Conservation (phyloP, 2,329 filamentous ascomycete genomes). For the Keithomyces neogunnii region DNA sequence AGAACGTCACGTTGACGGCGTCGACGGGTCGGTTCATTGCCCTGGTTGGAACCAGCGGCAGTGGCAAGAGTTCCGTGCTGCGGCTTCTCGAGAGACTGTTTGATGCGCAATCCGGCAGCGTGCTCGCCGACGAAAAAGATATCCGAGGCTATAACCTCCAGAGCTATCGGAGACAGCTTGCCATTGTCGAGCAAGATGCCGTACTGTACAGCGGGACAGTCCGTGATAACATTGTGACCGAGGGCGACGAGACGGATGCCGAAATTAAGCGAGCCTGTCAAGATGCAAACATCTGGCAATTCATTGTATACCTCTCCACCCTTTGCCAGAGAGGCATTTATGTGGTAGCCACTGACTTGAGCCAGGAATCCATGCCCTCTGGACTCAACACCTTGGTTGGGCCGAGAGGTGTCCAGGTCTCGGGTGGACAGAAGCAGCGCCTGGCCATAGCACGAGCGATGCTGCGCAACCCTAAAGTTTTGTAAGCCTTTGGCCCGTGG, state of each 20-base stretch:
- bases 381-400: slow-evolving; percentile 52
- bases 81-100: slow-evolving; percentile 62
- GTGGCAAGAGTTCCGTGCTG: slow-evolving; percentile 60
- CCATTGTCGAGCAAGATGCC: slow-evolving; percentile 23
- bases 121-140: slow-evolving; percentile 20
- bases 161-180: slow-evolving; percentile 16
- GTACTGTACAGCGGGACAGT: slow-evolving; percentile 33
- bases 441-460: slow-evolving; percentile 62
- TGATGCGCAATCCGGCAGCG: slow-evolving; percentile 22
- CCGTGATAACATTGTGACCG: slow-evolving; percentile 34
- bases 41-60: slow-evolving; percentile 59
- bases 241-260: slow-evolving; percentile 18
- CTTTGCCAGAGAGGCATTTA: neutral
- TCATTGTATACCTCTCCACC: slow-evolving; percentile 23
- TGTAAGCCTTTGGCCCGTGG: slow-evolving; percentile 18
- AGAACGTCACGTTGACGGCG: slow-evolving; percentile 12
- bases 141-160: slow-evolving; percentile 13
- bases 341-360: neutral
- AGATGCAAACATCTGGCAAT: slow-evolving; percentile 40
- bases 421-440: slow-evolving; percentile 59
- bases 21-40: slow-evolving; percentile 59
- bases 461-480: slow-evolving; percentile 50
- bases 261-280: slow-evolving; percentile 34
- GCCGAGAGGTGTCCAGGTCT: slow-evolving; percentile 53
- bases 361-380: slow-evolving; percentile 31